Conservation (phyloP, 805 yeast species). For the Yamadazyma ubonensis region DNA sequence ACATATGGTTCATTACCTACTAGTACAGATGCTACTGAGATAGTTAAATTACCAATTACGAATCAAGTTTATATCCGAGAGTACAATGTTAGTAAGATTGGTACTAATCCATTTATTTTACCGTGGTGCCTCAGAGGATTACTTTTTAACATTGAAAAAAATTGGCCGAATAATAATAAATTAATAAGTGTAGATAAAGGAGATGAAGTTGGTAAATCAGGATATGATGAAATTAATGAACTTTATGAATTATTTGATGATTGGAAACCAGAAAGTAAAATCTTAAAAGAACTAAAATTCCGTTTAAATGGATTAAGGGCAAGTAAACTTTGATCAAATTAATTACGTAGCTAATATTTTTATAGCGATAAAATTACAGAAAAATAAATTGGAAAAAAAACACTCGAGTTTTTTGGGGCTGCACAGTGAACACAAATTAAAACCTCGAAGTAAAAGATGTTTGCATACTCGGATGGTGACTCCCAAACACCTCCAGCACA, state of each 20-base stretch:
- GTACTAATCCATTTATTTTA: constrained; percentile 76
- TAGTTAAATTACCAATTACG: constrained; percentile 26
- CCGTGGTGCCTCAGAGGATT: constrained; percentile 94
- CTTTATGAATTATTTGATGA: constrained; percentile 70
- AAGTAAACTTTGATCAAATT: constrained; percentile 30
- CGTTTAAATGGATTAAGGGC: constrained; percentile 57
- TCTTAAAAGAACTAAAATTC: constrained; percentile 79
- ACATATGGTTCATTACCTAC: constrained; percentile 17
- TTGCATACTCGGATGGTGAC: constrained; percentile 1
- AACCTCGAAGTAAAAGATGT: too few relatives aligned
- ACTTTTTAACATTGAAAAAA: constrained; percentile 57
- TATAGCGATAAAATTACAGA: background rate
- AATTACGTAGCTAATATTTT: too few relatives aligned
- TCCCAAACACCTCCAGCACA: constrained; percentile 3
- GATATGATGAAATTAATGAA: constrained; percentile 53
- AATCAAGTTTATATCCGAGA: constrained; percentile 39
- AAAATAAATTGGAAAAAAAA: constrained; percentile 3
- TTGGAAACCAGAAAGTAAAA: constrained; percentile 88
- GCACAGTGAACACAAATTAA: background rate
- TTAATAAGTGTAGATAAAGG: constrained; percentile 30
- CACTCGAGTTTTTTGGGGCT: constrained; percentile 3
- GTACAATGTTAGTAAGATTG: constrained; percentile 64
- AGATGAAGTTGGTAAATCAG: constrained; percentile 31
- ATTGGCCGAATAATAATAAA: constrained; percentile 46
- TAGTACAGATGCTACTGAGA: constrained; percentile 12